Base-by-base conservation (phyloP, 176 grass and related monocot species). In the Triticum monococcum region DNA sequence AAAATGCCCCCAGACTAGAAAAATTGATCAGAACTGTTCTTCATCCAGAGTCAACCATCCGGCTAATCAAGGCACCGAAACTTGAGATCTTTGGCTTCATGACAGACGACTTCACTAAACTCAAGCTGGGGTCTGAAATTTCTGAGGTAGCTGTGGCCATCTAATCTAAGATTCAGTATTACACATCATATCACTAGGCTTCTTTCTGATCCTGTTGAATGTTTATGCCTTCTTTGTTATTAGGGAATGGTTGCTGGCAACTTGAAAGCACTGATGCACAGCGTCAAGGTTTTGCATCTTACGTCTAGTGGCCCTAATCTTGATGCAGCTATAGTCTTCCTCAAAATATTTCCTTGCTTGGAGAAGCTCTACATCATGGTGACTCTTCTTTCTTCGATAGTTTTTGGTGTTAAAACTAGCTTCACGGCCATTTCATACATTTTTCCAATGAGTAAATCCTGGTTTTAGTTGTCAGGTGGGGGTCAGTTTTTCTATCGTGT, bases 251-350 rank as follows among this genome's bases (percentile, higher is more conserved):
- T 23, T 79, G 31, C 52, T 61, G 54, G 52, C 12, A 61, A 79
- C 54, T 61, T 61, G 28, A 78, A 31, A 59, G 26, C 54, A 2
- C 20, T 37, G 54, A 38, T 1, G 54, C 20, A 20, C 20, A 61
- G 52, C 12, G 6, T 79, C 30, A 79, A 79, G 54, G 52, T 79
- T 79, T 60, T 79, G 76, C 31, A 60, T 79, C 18, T 79, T 7
- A 60, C 11, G 6, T 79, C 54, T 61, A 22, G 10, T 61, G 76
- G 54, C 20, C 76, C 54, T 38, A 61, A 79, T 79, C 54, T 79
- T 22, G 76, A 79, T 23, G 13, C 72, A 75, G 72, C 3, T 30
- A 50, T 75, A 50, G 72, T 17, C 43, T 75, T 75, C 72, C 72
- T 75, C 24, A 75, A 75, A 30, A 50, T 9, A 28, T 2, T 75